Percentiles rank a stretch among this genome's conserved stretches.
Conservation (phyloP, 768 basidiomycete species). For the Mycena leptocephala region DNA sequence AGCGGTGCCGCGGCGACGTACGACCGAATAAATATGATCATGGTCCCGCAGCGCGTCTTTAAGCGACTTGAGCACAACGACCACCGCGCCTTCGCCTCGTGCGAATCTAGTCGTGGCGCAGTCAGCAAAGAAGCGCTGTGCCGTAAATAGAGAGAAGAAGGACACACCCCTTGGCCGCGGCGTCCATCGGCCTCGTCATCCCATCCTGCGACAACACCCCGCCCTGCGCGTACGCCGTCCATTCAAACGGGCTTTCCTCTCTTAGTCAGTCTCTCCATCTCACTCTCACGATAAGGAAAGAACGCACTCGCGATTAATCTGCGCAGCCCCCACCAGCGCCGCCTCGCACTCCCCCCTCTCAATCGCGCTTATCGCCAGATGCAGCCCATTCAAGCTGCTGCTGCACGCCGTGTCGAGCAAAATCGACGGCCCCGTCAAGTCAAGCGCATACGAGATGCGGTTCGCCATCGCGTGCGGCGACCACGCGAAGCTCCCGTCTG, state of each 20-base stretch:
- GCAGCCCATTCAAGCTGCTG: constrained; percentile 53
- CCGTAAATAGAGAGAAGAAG: background rate
- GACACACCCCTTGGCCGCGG: background rate
- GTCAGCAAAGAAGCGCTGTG: background rate
- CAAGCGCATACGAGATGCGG: constrained; percentile 47
- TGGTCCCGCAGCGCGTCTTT: constrained; percentile 46
- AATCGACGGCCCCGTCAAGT: constrained; percentile 51
- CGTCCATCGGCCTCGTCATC: constrained; percentile 32
- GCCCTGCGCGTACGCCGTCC: background rate
- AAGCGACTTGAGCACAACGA: constrained; percentile 35
- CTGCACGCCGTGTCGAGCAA: constrained; percentile 58
- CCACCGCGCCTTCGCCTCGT: constrained; percentile 37
- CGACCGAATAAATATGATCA: constrained; percentile 45
- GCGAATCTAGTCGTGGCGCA: background rate
- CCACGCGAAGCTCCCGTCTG: constrained; percentile 15
- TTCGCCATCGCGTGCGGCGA: constrained; percentile 46
- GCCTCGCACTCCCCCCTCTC: constrained; percentile 53
- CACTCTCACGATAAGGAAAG: constrained; percentile 1
- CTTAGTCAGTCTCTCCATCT: background rate
- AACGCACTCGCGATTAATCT: constrained; percentile 39
- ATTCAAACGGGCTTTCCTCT: background rate
- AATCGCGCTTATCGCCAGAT: constrained; percentile 55
- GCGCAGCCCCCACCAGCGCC: constrained; percentile 55
- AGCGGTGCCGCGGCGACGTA: background rate
- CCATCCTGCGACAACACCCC: constrained; percentile 16